phyloP scores from a whole-genome alignment of 352 stramenopile genomes.

The Aphanomyces euteiches region DNA sequence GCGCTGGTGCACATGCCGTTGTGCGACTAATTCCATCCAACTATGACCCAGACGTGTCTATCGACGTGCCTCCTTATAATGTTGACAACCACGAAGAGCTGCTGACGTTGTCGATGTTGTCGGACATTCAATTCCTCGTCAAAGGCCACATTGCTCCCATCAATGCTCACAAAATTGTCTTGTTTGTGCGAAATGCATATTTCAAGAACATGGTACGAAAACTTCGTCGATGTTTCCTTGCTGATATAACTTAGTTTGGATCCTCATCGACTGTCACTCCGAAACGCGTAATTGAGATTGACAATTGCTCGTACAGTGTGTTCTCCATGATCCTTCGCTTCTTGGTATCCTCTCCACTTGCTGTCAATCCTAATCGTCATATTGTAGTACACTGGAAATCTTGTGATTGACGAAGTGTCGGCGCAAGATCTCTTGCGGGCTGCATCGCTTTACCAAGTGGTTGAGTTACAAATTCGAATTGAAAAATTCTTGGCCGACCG shows the following conservation, averaged over 20 bases:
- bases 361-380: constrained; percentile 7
- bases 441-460: constrained; percentile 31
- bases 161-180: constrained; percentile 32
- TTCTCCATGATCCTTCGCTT: constrained; percentile 32
- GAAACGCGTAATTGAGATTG: constrained; percentile 42
- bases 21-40: constrained; percentile 19
- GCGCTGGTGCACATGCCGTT: constrained; percentile 23
- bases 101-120: constrained; percentile 65
- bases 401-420: constrained; percentile 25
- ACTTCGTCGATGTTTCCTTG: not conserved
- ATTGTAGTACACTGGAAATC: constrained; percentile 31
- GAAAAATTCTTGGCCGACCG: constrained; percentile 30
- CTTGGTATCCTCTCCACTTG: constrained; percentile 10
- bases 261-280: constrained; percentile 16
- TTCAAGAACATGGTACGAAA: constrained; percentile 32
- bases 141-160: constrained; percentile 32
- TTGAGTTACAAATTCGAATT: constrained; percentile 24
- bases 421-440: constrained; percentile 28
- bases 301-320: constrained; percentile 33
- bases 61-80: constrained; percentile 41
- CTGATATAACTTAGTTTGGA: constrained; percentile 27
- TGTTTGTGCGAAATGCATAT: constrained; percentile 32
- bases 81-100: constrained; percentile 87
- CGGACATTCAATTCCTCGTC: constrained; percentile 31
- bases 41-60: constrained; percentile 24